Conservation (phyloP, 108 stramenopile genomes). For the Nannochloropsis salina region DNA sequence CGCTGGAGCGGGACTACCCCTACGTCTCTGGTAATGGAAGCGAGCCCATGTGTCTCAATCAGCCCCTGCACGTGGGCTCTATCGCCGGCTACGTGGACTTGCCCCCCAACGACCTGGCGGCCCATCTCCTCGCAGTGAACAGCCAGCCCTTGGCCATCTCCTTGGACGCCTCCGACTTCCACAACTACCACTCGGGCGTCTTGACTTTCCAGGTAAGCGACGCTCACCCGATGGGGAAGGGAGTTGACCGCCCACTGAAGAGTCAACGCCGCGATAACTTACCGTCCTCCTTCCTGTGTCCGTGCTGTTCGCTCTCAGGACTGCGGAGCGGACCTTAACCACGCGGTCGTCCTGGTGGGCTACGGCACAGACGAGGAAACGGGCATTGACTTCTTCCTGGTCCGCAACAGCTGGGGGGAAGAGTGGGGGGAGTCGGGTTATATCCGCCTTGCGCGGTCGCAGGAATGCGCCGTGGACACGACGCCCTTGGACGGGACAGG, state of each 20-base stretch:
- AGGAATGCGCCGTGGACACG: slow-evolving; percentile 62
- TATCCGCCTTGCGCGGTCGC: slow-evolving; percentile 23
- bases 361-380: slow-evolving; percentile 35
- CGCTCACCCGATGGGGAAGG: neutral
- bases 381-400: slow-evolving; percentile 27
- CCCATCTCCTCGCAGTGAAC: neutral
- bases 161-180: neutral
- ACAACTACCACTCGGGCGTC: neutral
- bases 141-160: neutral
- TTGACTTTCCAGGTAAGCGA: neutral
- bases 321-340: slow-evolving; percentile 29
- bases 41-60: slow-evolving; percentile 2
- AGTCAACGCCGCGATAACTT: neutral
- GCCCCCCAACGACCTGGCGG: slow-evolving; percentile 1
- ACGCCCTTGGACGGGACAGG: slow-evolving; percentile 56
- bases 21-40: neutral
- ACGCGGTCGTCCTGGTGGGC: slow-evolving; percentile 36
- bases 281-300: neutral
- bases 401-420: slow-evolving; percentile 33
- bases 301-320: neutral
- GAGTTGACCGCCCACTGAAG: neutral
- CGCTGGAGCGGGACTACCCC: slow-evolving; percentile 15
- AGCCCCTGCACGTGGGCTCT: slow-evolving; percentile 2
- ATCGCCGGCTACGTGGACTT: slow-evolving; percentile 5
- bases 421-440: slow-evolving; percentile 35